Conservation (phyloP, 495 filamentous ascomycete species). For the Tuber umbilicatum region DNA sequence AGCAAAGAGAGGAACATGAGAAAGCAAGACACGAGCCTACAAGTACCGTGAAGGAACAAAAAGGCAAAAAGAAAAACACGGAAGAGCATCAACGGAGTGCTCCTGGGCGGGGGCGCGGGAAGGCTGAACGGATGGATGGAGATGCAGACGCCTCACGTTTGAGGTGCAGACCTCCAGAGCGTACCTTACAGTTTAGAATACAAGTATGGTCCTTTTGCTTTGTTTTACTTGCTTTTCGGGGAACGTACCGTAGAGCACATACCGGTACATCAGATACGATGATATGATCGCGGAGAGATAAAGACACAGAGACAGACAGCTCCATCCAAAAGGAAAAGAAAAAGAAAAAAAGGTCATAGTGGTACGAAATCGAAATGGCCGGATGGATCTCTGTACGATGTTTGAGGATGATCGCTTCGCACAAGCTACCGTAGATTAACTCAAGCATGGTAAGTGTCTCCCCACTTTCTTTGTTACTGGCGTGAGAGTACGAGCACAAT, state of each 20-base stretch:
- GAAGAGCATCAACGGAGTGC: background rate
- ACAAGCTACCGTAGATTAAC: conserved; percentile 1
- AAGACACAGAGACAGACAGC: background rate
- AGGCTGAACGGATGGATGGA: background rate
- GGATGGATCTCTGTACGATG: conserved; percentile 38
- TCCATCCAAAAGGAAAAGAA: background rate
- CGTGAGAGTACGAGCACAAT: background rate
- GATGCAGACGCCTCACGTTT: conserved; percentile 2
- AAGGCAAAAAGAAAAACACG: background rate
- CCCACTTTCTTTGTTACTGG: background rate
- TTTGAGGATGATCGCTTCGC: conserved; percentile 13
- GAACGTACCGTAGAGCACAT: background rate
- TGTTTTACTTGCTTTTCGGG: background rate
- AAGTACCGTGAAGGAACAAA: background rate
- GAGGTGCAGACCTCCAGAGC: background rate
- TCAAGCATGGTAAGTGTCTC: background rate
- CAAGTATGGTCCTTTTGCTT: background rate
- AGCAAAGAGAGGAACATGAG: background rate
- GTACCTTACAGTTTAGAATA: background rate
- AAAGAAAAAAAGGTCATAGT: conserved; percentile 31
- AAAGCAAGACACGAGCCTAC: background rate
- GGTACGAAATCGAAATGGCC: conserved; percentile 28
- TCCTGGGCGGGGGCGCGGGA: background rate
- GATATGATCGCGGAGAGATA: background rate
- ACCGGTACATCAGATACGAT: background rate